Evolutionary conservation across 2,329 filamentous ascomycete genomes (phyloP).

Genomic region (Stromatinia cepivora): DNA sequence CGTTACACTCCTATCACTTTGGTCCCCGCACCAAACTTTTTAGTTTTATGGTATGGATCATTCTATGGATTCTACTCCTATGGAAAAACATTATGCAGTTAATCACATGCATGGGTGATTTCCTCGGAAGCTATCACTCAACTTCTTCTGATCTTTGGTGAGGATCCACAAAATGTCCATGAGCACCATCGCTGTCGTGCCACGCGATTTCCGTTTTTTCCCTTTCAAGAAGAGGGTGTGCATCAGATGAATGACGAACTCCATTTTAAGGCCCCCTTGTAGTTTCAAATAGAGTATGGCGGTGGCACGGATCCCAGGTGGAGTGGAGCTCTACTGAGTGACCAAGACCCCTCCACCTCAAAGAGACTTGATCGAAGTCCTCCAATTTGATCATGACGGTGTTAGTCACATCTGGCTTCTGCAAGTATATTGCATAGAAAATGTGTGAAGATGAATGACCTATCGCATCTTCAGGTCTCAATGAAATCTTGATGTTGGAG

Average conservation of each 20-base stretch:
- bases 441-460: neutral
- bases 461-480: neutral
- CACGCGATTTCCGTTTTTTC: constrained; percentile 27
- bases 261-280: constrained; percentile 16
- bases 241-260: constrained; percentile 37
- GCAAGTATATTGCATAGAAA: neutral
- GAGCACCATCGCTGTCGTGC: constrained; percentile 22
- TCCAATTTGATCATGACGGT: neutral
- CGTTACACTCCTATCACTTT: neutral
- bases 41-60: neutral
- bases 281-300: constrained; percentile 32
- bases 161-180: constrained; percentile 8
- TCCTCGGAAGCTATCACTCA: constrained; percentile 1
- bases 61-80: neutral
- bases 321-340: neutral
- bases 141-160: constrained; percentile 3
- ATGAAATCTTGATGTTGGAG: neutral
- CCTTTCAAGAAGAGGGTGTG: constrained; percentile 9
- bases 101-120: constrained; percentile 1
- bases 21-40: neutral
- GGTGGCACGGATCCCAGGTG: constrained; percentile 6
- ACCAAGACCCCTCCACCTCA: neutral
- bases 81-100: neutral
- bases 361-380: neutral
- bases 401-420: neutral